phyloP scores from a whole-genome alignment of 2,329 filamentous ascomycete genomes.

The Nemania bipapillata region DNA sequence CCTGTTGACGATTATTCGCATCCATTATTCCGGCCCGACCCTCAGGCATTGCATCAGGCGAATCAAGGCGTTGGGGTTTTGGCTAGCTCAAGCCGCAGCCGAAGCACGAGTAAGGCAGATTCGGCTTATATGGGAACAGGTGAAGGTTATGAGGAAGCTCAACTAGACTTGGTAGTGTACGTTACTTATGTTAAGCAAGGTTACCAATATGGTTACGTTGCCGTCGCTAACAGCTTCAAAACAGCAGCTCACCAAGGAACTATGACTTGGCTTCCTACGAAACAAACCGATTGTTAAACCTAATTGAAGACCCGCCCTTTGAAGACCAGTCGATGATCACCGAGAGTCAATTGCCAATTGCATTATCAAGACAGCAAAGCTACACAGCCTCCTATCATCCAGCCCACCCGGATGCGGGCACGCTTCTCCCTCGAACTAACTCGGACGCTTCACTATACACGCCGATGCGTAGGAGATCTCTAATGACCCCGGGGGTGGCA shows the following conservation, averaged over 20 bases:
- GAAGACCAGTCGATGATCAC: conserved; percentile 52
- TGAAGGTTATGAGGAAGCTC: conserved; percentile 33
- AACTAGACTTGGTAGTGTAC: conserved; percentile 20
- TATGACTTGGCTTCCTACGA: conserved; percentile 60
- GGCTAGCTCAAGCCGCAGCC: conserved; percentile 39
- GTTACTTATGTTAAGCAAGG: conserved; percentile 13
- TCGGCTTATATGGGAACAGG: conserved; percentile 49
- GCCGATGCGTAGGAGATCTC: conserved; percentile 50
- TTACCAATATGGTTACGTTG: conserved; percentile 3
- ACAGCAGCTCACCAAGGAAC: conserved; percentile 50
- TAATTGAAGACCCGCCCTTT: conserved; percentile 52
- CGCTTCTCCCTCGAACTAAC: conserved; percentile 54
- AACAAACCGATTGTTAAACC: conserved; percentile 57
- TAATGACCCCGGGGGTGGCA: conserved; percentile 50
- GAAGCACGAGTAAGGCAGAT: conserved; percentile 48
- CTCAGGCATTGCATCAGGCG: conserved; percentile 46
- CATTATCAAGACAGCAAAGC: conserved; percentile 54
- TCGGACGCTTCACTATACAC: conserved; percentile 57
- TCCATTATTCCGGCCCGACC: conserved; percentile 54
- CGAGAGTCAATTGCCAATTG: conserved; percentile 52
- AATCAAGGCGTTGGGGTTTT: conserved; percentile 50
- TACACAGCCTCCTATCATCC: conserved; percentile 48
- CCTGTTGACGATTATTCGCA: conserved; percentile 39
- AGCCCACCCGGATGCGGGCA: conserved; percentile 40
- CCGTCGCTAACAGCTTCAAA: conserved; percentile 28